These are phyloP conservation scores for Rhizoclosmatium sp. DNA, from an alignment of 192 early-diverging fungal genomes.

Conservation along the genomic window DNA sequence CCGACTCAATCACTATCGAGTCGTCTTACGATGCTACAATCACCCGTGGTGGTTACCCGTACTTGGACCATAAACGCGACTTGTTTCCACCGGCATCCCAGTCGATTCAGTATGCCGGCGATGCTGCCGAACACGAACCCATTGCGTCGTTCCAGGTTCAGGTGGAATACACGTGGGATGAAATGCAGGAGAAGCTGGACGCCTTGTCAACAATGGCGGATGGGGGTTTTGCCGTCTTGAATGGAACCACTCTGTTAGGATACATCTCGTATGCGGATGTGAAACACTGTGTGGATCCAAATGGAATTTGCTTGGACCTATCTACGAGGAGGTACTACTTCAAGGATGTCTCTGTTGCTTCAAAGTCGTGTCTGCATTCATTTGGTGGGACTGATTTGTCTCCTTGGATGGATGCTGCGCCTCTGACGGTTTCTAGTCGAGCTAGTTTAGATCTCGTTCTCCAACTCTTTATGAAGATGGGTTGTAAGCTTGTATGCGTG, in stretches of 20 bases:
- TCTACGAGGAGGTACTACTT: neutral
- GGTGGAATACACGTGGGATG: constrained; percentile 62
- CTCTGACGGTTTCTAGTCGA: constrained; percentile 74
- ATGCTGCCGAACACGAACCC: constrained; percentile 48
- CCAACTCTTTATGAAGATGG: constrained; percentile 85
- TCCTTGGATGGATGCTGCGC: constrained; percentile 71
- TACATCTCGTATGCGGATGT: constrained; percentile 68
- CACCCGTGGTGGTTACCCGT: constrained; percentile 75
- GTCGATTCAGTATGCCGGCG: constrained; percentile 68
- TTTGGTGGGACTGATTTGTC: constrained; percentile 37
- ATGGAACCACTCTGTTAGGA: constrained; percentile 67
- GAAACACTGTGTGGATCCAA: constrained; percentile 46
- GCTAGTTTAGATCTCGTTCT: constrained; percentile 86
- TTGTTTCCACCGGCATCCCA: constrained; percentile 73
- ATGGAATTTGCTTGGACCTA: no score
- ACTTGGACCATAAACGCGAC: constrained; percentile 77
- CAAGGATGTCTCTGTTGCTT: neutral
- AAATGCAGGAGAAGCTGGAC: constrained; percentile 63
- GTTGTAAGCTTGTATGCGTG: constrained; percentile 82
- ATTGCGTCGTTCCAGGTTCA: constrained; percentile 62
- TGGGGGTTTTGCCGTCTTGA: constrained; percentile 79
- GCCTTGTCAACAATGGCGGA: constrained; percentile 69
- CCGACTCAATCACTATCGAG: constrained; percentile 67
- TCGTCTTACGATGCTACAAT: constrained; percentile 78
- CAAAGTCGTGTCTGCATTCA: neutral